Conservation (phyloP, 2,329 filamentous ascomycete species). For the Rosellinia necatrix region DNA sequence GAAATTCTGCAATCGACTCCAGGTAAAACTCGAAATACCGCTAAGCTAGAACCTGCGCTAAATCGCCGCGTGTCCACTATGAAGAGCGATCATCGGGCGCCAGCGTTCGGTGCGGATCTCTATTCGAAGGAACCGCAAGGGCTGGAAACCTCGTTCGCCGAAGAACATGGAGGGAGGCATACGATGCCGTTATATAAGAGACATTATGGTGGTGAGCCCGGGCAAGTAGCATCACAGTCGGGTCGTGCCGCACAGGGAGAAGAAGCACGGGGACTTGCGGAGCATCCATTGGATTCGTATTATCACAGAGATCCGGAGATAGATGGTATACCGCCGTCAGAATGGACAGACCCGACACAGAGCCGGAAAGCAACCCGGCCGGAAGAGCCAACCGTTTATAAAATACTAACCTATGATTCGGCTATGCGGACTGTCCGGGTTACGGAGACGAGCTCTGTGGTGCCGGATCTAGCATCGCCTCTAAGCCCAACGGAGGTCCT, state of each 20-base stretch:
- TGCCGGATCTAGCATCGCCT: conserved; percentile 52
- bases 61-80: conserved; percentile 13
- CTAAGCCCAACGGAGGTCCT: conserved; percentile 65
- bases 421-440: conserved; percentile 60
- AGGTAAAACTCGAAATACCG: conserved; percentile 31
- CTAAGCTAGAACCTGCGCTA: conserved; percentile 28
- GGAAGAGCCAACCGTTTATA: conserved; percentile 54
- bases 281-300: conserved; percentile 20
- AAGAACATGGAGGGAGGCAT: conserved; percentile 47
- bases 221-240: conserved; percentile 7
- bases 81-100: neutral
- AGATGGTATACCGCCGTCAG: conserved; percentile 31
- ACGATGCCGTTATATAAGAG: conserved; percentile 46
- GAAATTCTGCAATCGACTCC: conserved; percentile 37
- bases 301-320: conserved; percentile 39
- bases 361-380: conserved; percentile 27
- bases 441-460: conserved; percentile 64
- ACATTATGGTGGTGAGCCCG: conserved; percentile 37
- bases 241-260: neutral
- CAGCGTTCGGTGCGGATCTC: conserved; percentile 35
- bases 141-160: conserved; percentile 52
- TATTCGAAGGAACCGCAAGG: conserved; percentile 54
- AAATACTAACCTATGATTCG: conserved; percentile 68
- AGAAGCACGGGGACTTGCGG: neutral
- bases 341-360: conserved; percentile 16